Evolutionary conservation across 2,329 filamentous ascomycete species (phyloP), one percentile per base, ranked within the genome.

Genomic region (Clonostachys solani): DNA sequence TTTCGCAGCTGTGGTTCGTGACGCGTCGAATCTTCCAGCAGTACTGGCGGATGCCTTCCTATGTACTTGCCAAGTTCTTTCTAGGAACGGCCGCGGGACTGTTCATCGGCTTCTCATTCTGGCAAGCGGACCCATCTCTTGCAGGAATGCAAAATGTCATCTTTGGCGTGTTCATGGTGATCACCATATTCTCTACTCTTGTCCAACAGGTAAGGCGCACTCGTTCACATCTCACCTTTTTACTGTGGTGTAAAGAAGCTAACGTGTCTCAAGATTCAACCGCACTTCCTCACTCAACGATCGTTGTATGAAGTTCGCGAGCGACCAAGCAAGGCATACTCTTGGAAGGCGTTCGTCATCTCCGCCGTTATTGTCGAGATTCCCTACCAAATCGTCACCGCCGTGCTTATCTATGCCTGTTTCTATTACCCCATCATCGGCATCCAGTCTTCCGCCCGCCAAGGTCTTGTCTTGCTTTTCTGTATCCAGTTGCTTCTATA

Each of bases 91-190:
- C 81, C 47, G 73, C 81, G 23, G 73, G 78, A 7, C 70, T 92
- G 2, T 92, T 92, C 60, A 85, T 91, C 49, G 87, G 86, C 1
- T 87, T 89, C 61, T 86, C 83, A 0, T 89, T 91, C 63, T 89
- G 74, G 66, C 42, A 71, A 4, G 60, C 69, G 5, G 49, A 79
- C 6, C 72, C 73, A 45, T 81, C 80, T 0, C 69, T 79, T 43
- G 81, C 86, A 18, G 87, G 86, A n/a, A 78, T 90, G 54, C 85
- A 89, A 58, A 87, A 86, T 59, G 80, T 87, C 45, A 74, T 91
- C 60, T 91, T 91, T 63, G 75, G 77, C 43, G 81, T 89, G 37
- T 92, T 92, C 66, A 85, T 90, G 80, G 65, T 90, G 45, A 77
- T 81, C 47, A 89, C 84, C 19, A 85, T 92, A 59, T 92, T 92